Percentiles rank a stretch among this genome's conserved stretches.
These are phyloP conservation scores for Nitzschia putrida DNA, from an alignment of 108 stramenopile genomes.

Conservation along the genomic window DNA sequence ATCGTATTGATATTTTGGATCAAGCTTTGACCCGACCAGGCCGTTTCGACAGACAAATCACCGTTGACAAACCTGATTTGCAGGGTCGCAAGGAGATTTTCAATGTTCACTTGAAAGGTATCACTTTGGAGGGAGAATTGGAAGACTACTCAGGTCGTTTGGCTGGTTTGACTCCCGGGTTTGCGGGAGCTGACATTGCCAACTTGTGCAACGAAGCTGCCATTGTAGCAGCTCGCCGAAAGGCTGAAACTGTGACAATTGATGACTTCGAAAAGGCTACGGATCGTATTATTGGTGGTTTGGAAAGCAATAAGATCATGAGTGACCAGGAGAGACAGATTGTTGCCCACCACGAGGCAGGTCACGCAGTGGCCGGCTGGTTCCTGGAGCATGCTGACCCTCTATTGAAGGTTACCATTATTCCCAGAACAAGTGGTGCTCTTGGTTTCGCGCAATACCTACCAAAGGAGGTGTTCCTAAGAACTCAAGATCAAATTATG, in stretches of 20 bases:
- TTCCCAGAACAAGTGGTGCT: constrained; percentile 89
- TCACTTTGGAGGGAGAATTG: constrained; percentile 69
- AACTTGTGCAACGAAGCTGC: constrained; percentile 99
- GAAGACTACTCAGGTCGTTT: constrained; percentile 81
- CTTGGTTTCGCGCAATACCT: constrained; percentile 97
- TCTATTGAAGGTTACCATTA: constrained; percentile 95
- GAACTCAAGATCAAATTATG: constrained; percentile 88
- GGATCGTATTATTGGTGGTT: constrained; percentile 95
- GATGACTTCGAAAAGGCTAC: constrained; percentile 92
- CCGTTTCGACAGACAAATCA: constrained; percentile 94
- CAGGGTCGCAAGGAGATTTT: constrained; percentile 92
- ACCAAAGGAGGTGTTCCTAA: constrained; percentile 89
- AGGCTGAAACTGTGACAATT: constrained; percentile 79
- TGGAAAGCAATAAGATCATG: constrained; percentile 94
- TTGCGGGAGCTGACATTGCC: constrained; percentile 96
- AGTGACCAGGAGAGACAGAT: constrained; percentile 82
- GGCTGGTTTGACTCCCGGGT: constrained; percentile 92
- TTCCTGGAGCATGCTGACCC: constrained; percentile 97
- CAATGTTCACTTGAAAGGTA: constrained; percentile 84
- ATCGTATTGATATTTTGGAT: constrained; percentile 92
- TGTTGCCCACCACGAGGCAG: constrained; percentile 97
- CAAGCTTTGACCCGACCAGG: constrained; percentile 90
- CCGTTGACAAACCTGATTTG: constrained; percentile 92
- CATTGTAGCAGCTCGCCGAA: constrained; percentile 92
- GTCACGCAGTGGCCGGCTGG: constrained; percentile 95